A percentile compares a stretch with the other conserved stretches of the same genome.
Conservation (phyloP, 305 asterid species). For the Fraxinus ornus region DNA sequence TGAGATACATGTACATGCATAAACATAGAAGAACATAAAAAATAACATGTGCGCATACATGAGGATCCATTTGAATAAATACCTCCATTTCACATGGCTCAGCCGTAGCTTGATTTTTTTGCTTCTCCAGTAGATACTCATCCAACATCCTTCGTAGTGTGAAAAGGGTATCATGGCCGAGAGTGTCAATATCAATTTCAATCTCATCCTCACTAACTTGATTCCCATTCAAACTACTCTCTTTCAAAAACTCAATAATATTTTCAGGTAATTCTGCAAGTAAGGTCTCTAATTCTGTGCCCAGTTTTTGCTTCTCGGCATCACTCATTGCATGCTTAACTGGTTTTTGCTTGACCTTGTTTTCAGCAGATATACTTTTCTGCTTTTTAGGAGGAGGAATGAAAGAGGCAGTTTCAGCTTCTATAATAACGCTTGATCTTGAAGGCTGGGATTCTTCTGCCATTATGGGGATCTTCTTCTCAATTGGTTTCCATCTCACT, state of each 20-base stretch:
- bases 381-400: constrained; percentile 62
- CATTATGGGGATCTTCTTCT: constrained; percentile 52
- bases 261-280: constrained; percentile 64
- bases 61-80: constrained; percentile 17
- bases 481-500: constrained; percentile 53
- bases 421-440: constrained; percentile 42
- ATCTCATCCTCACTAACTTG: constrained; percentile 64
- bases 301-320: constrained; percentile 53
- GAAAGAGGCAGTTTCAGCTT: constrained; percentile 36
- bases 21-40: not conserved
- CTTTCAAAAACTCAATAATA: constrained; percentile 59
- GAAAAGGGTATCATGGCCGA: constrained; percentile 56
- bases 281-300: constrained; percentile 53
- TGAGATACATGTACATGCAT: not conserved
- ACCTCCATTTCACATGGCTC: constrained; percentile 55
- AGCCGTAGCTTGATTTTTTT: constrained; percentile 37
- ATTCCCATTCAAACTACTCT: constrained; percentile 42
- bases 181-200: constrained; percentile 70
- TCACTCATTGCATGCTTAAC: constrained; percentile 50
- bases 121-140: constrained; percentile 47
- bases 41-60: not conserved
- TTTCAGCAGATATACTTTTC: constrained; percentile 40
- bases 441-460: constrained; percentile 42
- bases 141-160: constrained; percentile 60
- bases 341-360: constrained; percentile 39